Conservation (phyloP, 441 rosid species). For the Eutrema salsugineum region DNA sequence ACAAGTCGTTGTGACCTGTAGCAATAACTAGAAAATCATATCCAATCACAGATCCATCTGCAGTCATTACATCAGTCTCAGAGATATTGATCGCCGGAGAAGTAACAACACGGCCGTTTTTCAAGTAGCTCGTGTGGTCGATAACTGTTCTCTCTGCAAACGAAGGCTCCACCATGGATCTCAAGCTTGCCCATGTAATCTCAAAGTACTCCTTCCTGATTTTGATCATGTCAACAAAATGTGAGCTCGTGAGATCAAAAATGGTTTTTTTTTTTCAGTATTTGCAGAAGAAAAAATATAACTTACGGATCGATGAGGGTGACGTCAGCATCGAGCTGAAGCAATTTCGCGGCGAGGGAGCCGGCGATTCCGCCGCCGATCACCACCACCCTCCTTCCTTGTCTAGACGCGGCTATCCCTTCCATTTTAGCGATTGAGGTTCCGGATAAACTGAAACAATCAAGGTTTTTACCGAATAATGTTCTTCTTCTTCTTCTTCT, state of each 20-base stretch:
- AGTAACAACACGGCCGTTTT: constrained; percentile 56
- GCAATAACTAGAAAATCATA: constrained; percentile 87
- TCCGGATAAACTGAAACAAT: neutral
- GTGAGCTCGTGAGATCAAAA: neutral
- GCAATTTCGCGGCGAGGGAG: constrained; percentile 54
- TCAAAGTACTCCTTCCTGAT: constrained; percentile 50
- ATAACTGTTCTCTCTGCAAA: constrained; percentile 68
- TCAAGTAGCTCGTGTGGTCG: constrained; percentile 61
- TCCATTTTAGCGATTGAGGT: constrained; percentile 7
- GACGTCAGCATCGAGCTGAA: constrained; percentile 67
- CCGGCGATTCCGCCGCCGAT: constrained; percentile 87
- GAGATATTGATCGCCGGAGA: constrained; percentile 61
- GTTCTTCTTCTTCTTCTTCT: neutral
- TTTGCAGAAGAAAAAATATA: neutral
- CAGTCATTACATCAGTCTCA: constrained; percentile 51
- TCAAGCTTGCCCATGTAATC: constrained; percentile 57
- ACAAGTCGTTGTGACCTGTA: constrained; percentile 61
- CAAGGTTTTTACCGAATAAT: neutral
- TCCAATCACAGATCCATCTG: constrained; percentile 42
- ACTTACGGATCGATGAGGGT: constrained; percentile 81
- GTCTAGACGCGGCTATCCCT: constrained; percentile 14
- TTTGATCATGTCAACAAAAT: neutral
- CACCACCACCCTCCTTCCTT: constrained; percentile 49
- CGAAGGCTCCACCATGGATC: constrained; percentile 84
- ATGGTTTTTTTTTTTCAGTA: neutral